These are phyloP conservation scores for Drechslerella coelobrocha DNA, from an alignment of 2,329 filamentous ascomycete species.

Conservation along the genomic window DNA sequence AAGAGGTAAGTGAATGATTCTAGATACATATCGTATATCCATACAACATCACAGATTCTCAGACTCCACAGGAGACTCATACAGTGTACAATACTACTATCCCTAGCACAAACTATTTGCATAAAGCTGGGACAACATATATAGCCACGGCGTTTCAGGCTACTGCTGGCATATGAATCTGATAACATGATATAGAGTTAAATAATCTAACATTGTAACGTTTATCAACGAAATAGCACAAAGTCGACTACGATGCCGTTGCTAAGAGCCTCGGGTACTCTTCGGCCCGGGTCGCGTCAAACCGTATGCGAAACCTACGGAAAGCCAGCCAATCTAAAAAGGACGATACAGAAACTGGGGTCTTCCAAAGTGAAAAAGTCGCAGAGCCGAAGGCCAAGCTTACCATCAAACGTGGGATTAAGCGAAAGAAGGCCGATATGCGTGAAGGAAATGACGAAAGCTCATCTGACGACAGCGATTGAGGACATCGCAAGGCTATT, in stretches of 20 bases:
- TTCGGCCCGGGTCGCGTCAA: constrained; percentile 4
- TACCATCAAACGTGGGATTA: constrained; percentile 7
- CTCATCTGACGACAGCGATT: background rate
- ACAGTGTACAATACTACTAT: too few relatives aligned
- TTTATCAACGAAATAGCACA: constrained; percentile 20
- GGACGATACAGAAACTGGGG: background rate
- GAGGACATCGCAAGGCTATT: background rate
- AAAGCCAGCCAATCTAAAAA: constrained; percentile 22
- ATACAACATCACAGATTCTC: background rate
- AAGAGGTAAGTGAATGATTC: constrained; percentile 13
- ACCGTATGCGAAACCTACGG: constrained; percentile 24
- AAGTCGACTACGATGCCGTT: constrained; percentile 26
- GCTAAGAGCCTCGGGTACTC: constrained; percentile 39
- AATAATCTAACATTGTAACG: background rate
- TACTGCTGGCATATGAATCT: too few relatives aligned
- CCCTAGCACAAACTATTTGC: too few relatives aligned
- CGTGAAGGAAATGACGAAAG: background rate
- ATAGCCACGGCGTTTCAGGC: too few relatives aligned
- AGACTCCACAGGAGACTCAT: too few relatives aligned
- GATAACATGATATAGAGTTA: too few relatives aligned
- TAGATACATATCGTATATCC: constrained; percentile 1
- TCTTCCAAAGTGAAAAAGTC: constrained; percentile 2
- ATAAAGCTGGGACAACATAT: too few relatives aligned
- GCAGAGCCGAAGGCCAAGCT: constrained; percentile 14
- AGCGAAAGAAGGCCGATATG: constrained; percentile 15